Percentiles rank a stretch among this genome's conserved stretches.
Evolutionary conservation across 352 stramenopile genomes (phyloP).

Genomic region (Globisporangium viniferum): DNA sequence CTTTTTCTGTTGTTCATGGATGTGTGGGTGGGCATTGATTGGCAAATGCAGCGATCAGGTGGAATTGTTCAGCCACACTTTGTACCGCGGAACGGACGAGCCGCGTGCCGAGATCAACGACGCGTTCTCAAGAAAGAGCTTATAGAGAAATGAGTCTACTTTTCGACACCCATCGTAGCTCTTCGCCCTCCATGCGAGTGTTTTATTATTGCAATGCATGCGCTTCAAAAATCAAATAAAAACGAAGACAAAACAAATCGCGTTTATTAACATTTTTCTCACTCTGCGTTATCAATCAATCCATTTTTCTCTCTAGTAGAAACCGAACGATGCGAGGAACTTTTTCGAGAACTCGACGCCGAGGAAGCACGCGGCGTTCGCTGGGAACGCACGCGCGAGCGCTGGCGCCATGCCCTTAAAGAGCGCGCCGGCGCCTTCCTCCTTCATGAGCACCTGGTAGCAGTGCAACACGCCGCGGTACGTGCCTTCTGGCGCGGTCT

Average conservation of each 20-base stretch:
- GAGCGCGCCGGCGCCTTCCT: slow-evolving; percentile 91
- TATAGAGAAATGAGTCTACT: slow-evolving; percentile 29
- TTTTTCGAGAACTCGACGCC: slow-evolving; percentile 88
- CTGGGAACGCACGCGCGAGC: slow-evolving; percentile 93
- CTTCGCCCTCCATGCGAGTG: neutral
- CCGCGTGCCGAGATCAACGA: slow-evolving; percentile 82
- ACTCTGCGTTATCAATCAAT: slow-evolving; percentile 4
- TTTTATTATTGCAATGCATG: neutral
- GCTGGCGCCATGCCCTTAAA: slow-evolving; percentile 94
- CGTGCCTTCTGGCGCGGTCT: slow-evolving; percentile 94
- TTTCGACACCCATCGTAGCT: neutral
- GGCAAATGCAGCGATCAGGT: slow-evolving; percentile 46
- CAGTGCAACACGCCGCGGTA: slow-evolving; percentile 93
- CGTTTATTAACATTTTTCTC: slow-evolving; percentile 2
- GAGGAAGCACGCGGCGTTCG: slow-evolving; percentile 96
- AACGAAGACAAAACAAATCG: neutral
- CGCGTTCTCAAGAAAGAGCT: slow-evolving; percentile 76
- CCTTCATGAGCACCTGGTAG: slow-evolving; percentile 91
- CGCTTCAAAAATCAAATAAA: neutral
- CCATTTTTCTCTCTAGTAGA: slow-evolving; percentile 44
- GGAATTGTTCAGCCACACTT: slow-evolving; percentile 84
- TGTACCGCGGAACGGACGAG: slow-evolving; percentile 82
- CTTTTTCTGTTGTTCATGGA: too few relatives aligned
- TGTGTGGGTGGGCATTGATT: too few relatives aligned
- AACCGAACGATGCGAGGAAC: slow-evolving; percentile 65